Conservation (phyloP, 2,329 filamentous ascomycete species). For the Magnaporthales sp. region DNA sequence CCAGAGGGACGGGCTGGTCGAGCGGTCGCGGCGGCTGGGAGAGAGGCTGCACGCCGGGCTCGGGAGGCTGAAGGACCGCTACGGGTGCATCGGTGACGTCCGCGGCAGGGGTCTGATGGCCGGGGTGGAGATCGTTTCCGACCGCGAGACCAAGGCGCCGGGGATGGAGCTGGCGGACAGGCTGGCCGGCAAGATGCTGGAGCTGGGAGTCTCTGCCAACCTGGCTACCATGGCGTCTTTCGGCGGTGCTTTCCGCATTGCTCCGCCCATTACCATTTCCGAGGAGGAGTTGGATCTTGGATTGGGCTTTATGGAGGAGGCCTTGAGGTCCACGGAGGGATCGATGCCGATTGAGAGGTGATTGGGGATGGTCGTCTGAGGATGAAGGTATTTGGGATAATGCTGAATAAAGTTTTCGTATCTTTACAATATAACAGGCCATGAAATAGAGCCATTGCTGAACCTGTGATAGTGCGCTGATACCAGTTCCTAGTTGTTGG, state of each 20-base stretch:
- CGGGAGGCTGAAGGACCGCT: conserved; percentile 35
- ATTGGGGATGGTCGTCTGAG: not conserved
- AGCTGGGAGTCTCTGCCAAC: conserved; percentile 48
- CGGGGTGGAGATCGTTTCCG: conserved; percentile 48
- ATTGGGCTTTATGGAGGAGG: conserved; percentile 46
- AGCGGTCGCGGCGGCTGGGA: conserved; percentile 33
- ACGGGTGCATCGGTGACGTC: conserved; percentile 54
- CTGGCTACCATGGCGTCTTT: conserved; percentile 44
- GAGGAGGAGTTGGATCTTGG: conserved; percentile 40
- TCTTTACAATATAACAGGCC: not conserved
- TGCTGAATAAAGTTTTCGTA: too few species aligned
- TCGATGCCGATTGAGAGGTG: not conserved
- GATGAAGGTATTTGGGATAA: not conserved
- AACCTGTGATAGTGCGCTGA: too few species aligned
- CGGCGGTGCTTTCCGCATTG: conserved; percentile 49
- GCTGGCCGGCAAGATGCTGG: conserved; percentile 21
- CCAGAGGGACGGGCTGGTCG: conserved; percentile 42
- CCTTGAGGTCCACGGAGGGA: conserved; percentile 25
- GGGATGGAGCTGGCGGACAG: conserved; percentile 35
- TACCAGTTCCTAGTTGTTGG: too few species aligned
- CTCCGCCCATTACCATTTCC: conserved; percentile 50
- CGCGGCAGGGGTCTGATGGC: conserved; percentile 49
- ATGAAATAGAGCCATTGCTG: not conserved
- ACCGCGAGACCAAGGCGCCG: conserved; percentile 33
- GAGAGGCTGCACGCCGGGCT: conserved; percentile 36